These are phyloP conservation scores for Corymbia calophylla DNA, from an alignment of 441 rosid species.

Conservation along the genomic window DNA sequence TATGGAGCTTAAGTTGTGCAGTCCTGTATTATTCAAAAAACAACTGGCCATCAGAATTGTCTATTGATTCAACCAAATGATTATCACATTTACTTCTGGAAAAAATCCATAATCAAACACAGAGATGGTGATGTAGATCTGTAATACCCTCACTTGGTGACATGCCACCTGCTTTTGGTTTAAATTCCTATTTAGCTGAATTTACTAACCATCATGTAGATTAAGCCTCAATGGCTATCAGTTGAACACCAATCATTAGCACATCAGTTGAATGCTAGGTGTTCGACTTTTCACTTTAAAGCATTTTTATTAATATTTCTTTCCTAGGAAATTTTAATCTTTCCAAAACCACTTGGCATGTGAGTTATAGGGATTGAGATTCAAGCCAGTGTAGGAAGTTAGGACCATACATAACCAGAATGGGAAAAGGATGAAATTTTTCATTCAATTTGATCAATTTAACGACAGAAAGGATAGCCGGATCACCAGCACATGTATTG, in stretches of 20 bases:
- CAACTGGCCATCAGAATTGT: neutral
- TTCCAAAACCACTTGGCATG: neutral
- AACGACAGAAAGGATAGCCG: neutral
- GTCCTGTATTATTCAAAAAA: neutral
- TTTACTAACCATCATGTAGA: neutral
- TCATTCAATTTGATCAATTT: neutral
- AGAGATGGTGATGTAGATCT: neutral
- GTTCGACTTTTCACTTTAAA: neutral
- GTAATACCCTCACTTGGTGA: neutral
- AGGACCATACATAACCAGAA: neutral
- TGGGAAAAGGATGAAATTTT: neutral
- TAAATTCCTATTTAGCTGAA: neutral
- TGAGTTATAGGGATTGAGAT: neutral
- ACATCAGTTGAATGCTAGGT: neutral
- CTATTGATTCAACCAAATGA: neutral
- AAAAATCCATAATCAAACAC: neutral
- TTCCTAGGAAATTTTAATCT: neutral
- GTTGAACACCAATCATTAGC: neutral
- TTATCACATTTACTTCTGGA: neutral
- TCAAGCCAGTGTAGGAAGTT: neutral
- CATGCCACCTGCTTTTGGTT: neutral
- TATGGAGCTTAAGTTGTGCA: neutral
- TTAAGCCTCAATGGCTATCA: neutral
- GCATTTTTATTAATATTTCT: neutral
- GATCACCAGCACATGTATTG: neutral